Evolutionary conservation across 2,329 filamentous ascomycete genomes (phyloP), one percentile per base, ranked within the genome.

Genomic region (Paecilomyces dactylethromorphus): DNA sequence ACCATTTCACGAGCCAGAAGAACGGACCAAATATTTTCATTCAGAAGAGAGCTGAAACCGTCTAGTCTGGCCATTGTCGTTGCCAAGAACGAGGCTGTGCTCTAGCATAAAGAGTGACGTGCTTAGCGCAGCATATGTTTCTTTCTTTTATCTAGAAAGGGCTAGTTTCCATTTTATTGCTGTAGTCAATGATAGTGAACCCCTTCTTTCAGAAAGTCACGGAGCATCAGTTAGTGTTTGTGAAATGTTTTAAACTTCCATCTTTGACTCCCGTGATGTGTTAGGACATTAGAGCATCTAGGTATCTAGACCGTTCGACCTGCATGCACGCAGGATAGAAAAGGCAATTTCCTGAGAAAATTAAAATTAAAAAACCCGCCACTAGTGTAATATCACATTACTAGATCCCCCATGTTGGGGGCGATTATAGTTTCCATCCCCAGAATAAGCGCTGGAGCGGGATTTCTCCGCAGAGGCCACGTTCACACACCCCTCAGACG

Each of bases 1-100:
- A 75, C 60, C 73, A 75, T 62, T 75, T 75, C 57, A 73, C 72
- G 49, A 71, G 69, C 57, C 65, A 70, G 3, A 75, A 75, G 64
- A 63, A 69, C 35, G 73, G 73, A 3, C 73, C 73, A 6, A 74
- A 74, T 62, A 71, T 75, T 35, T 60, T 70, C 13, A 50, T 64
- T 45, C 59, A 56, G 15, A 61, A 54, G 22, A 55, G 60, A 21
- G 31, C 52, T 31, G 50, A 52, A 10, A 11, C 7, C 29, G 11
- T 52, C 22, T 52, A 15, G 26, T 29, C 26, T 29, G 26, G 26
- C 7, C 26, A 29, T 5, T 29, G 26, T 29, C 26, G 26, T 7
- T 29, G 26, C 26, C 26, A 29, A 29, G 26, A 5, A 29, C 3
- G 26, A 29, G 26, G 26, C 2, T 6, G 26, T 5, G 26, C 26